Evolutionary conservation across 192 early-diverging fungal species (phyloP).

Genomic region (Backusella circina): DNA sequence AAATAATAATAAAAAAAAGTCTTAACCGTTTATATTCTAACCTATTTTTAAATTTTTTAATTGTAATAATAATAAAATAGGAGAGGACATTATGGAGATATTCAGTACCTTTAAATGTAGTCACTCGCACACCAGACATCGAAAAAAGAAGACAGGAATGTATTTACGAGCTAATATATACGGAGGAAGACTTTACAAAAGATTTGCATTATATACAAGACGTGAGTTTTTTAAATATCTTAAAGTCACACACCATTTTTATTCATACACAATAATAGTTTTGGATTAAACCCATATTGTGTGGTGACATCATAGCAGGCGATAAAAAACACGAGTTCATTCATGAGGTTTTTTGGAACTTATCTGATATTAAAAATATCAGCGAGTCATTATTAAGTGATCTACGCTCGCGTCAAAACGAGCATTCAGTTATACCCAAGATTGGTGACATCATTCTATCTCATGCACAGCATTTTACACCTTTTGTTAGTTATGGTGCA

Average conservation of each 20-base stretch:
- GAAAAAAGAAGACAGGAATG: constrained; percentile 90
- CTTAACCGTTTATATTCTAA: not conserved
- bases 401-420: constrained; percentile 59
- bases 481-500: constrained; percentile 83
- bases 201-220: constrained; percentile 79
- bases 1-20: constrained; percentile 21
- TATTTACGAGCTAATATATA: constrained; percentile 90
- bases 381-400: constrained; percentile 60
- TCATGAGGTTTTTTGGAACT: constrained; percentile 75
- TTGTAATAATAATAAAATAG: not conserved
- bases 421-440: constrained; percentile 65
- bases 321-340: constrained; percentile 71
- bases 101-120: constrained; percentile 74
- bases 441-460: constrained; percentile 83
- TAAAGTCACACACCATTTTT: not conserved
- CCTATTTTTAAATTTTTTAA: not conserved
- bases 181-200: constrained; percentile 84
- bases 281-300: constrained; percentile 64
- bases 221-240: constrained; percentile 34
- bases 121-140: constrained; percentile 61
- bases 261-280: constrained; percentile 26
- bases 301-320: constrained; percentile 62
- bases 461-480: constrained; percentile 66
- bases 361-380: constrained; percentile 59
- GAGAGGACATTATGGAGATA: constrained; percentile 69